phyloP scores from a whole-genome alignment of 106 monocot species.

The Dendrobium nobile region DNA sequence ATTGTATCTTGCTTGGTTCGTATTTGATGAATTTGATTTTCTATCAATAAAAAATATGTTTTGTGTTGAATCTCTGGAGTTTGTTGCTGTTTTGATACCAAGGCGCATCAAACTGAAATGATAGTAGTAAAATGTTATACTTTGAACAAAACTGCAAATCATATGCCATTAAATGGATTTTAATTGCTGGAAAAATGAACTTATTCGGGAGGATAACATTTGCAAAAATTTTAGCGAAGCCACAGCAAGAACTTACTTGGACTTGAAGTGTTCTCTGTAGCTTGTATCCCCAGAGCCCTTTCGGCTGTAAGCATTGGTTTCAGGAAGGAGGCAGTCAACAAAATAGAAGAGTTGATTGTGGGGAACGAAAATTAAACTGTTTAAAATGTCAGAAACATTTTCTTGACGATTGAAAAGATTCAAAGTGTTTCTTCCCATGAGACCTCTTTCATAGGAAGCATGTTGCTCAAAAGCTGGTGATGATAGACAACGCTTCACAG shows the following conservation, averaged over 20 bases:
- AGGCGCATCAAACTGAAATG: not conserved
- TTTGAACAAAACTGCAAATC: not conserved
- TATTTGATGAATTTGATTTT: too few species aligned
- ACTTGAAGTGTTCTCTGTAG: conserved; percentile 47
- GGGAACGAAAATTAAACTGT: conserved; percentile 68
- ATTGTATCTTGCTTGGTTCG: too few species aligned
- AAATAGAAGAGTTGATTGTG: conserved; percentile 71
- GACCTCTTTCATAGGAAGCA: conserved; percentile 12
- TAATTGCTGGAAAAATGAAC: not conserved
- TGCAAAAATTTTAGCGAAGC: not conserved
- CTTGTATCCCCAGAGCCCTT: conserved; percentile 15
- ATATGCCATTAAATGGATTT: not conserved
- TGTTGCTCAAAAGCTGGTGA: conserved; percentile 54
- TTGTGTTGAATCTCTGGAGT: too few species aligned
- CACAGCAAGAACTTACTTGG: conserved; percentile 31
- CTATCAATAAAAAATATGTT: too few species aligned
- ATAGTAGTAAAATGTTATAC: not conserved
- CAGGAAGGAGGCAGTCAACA: conserved; percentile 63
- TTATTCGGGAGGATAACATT: not conserved
- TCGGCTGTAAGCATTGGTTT: conserved; percentile 45
- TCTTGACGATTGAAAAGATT: conserved; percentile 50
- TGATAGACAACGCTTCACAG: conserved; percentile 62
- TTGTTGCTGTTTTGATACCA: too few species aligned
- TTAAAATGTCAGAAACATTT: conserved; percentile 41
- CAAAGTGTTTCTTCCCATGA: conserved; percentile 27